A percentile compares a stretch with the other conserved stretches of the same genome.
Conservation (phyloP, 1,284 basidiomycete genomes). For the Ustilago trichophora region DNA sequence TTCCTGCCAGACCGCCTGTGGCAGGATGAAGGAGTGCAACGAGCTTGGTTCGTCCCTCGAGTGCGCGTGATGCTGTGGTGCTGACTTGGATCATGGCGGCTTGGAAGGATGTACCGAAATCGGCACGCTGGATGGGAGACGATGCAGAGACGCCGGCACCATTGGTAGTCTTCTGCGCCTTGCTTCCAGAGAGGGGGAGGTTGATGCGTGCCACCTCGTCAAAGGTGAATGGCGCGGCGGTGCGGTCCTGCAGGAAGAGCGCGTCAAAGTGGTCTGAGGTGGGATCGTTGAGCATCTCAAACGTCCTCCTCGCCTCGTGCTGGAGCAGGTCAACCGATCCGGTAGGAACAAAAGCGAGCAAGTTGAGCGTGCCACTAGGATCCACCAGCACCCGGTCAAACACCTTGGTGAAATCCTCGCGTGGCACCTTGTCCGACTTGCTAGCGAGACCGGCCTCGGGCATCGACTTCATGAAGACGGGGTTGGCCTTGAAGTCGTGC, state of each 20-base stretch:
- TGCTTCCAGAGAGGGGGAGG: slow-evolving; percentile 17
- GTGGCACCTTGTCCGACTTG: slow-evolving; percentile 60
- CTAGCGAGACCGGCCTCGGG: slow-evolving; percentile 49
- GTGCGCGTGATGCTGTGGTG: slow-evolving; percentile 47
- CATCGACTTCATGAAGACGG: slow-evolving; percentile 73
- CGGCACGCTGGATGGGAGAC: slow-evolving; percentile 30
- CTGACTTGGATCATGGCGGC: slow-evolving; percentile 45
- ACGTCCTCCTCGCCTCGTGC: slow-evolving; percentile 57
- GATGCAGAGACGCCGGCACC: slow-evolving; percentile 21
- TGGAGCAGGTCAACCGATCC: slow-evolving; percentile 77
- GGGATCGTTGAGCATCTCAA: slow-evolving; percentile 61
- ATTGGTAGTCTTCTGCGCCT: not conserved
- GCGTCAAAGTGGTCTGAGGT: slow-evolving; percentile 76
- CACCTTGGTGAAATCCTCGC: slow-evolving; percentile 61
- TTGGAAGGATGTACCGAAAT: slow-evolving; percentile 45
- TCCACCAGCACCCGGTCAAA: slow-evolving; percentile 77
- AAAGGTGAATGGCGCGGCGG: slow-evolving; percentile 60
- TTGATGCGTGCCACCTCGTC: slow-evolving; percentile 65
- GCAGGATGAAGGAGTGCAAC: slow-evolving; percentile 41
- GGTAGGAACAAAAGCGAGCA: slow-evolving; percentile 69
- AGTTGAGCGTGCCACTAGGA: slow-evolving; percentile 79
- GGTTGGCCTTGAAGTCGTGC: slow-evolving; percentile 75
- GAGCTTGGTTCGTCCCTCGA: slow-evolving; percentile 43
- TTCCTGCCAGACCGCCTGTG: slow-evolving; percentile 27
- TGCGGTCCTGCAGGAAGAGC: slow-evolving; percentile 73